Percentiles rank a stretch among this genome's conserved stretches.
These are phyloP conservation scores for Nakazawaea holstii DNA, from an alignment of 805 yeast species.

Conservation along the genomic window DNA sequence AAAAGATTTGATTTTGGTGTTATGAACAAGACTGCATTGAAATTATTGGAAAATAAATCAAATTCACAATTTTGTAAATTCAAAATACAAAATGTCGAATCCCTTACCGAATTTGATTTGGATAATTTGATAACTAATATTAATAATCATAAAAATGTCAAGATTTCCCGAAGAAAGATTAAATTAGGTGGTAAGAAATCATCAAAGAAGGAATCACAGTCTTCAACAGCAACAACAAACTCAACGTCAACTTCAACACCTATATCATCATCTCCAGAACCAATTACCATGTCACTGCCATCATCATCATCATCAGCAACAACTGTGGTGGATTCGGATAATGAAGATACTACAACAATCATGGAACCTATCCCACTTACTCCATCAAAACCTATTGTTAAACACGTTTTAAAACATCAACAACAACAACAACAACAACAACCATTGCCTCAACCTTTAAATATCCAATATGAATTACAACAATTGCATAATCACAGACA, in stretches of 20 bases:
- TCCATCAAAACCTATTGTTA: too few species aligned
- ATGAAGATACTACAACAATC: too few species aligned
- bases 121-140: conserved; percentile 6
- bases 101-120: conserved; percentile 5
- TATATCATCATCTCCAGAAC: not conserved
- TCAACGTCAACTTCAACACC: not conserved
- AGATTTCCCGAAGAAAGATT: conserved; percentile 11
- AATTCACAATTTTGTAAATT: conserved; percentile 5
- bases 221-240: not conserved
- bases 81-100: conserved; percentile 5
- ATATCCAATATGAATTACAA: conserved; percentile 5
- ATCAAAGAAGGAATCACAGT: not conserved
- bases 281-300: too few species aligned
- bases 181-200: conserved; percentile 1
- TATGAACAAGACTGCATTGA: conserved; percentile 10
- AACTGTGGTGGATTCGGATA: too few species aligned
- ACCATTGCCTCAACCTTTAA: conserved; percentile 8
- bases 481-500: conserved; percentile 8
- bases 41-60: conserved; percentile 6
- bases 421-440: too few species aligned
- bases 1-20: conserved; percentile 5
- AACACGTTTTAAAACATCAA: conserved; percentile 5
- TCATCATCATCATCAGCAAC: too few species aligned
- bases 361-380: too few species aligned
- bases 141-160: conserved; percentile 6